Conservation (phyloP, 1,284 basidiomycete species). For the Apiotrichum brassicae region DNA sequence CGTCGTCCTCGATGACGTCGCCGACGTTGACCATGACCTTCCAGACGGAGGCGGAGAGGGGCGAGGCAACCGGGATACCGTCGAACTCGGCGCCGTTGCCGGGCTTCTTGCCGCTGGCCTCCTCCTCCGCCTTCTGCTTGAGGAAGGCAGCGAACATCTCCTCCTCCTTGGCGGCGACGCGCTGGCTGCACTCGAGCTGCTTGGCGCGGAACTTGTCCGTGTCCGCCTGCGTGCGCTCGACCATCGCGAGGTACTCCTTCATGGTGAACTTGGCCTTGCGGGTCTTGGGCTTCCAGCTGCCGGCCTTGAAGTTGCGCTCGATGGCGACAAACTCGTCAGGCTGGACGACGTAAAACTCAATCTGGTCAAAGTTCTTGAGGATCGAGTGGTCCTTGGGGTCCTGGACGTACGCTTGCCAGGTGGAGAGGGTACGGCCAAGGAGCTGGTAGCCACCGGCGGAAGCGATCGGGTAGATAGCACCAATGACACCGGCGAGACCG, state of each 20-base stretch:
- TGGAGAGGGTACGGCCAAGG: slow-evolving; percentile 47
- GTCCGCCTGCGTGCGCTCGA: slow-evolving; percentile 35
- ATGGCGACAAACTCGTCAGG: slow-evolving; percentile 46
- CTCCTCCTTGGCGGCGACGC: slow-evolving; percentile 29
- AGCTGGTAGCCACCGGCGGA: slow-evolving; percentile 63
- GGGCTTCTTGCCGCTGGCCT: slow-evolving; percentile 2
- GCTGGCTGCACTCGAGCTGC: slow-evolving; percentile 24
- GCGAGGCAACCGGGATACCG: slow-evolving; percentile 42
- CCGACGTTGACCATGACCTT: slow-evolving; percentile 53
- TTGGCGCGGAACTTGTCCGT: slow-evolving; percentile 48
- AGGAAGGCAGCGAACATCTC: slow-evolving; percentile 12
- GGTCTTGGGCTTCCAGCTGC: slow-evolving; percentile 52
- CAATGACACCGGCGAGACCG: slow-evolving; percentile 49
- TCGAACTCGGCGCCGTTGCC: not conserved
- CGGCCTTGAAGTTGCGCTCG: slow-evolving; percentile 57
- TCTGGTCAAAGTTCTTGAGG: slow-evolving; percentile 60
- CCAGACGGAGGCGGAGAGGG: slow-evolving; percentile 56
- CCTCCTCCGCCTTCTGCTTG: slow-evolving; percentile 18
- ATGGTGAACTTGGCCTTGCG: slow-evolving; percentile 39
- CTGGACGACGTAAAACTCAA: slow-evolving; percentile 41
- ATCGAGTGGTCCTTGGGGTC: slow-evolving; percentile 59
- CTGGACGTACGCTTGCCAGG: slow-evolving; percentile 37
- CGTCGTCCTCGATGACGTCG: slow-evolving; percentile 50
- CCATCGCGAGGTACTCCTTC: slow-evolving; percentile 11
- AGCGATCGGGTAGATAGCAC: slow-evolving; percentile 61